Evolutionary conservation across 257 asterid genomes (phyloP).

Genomic region (Ocimum tenuiflorum): DNA sequence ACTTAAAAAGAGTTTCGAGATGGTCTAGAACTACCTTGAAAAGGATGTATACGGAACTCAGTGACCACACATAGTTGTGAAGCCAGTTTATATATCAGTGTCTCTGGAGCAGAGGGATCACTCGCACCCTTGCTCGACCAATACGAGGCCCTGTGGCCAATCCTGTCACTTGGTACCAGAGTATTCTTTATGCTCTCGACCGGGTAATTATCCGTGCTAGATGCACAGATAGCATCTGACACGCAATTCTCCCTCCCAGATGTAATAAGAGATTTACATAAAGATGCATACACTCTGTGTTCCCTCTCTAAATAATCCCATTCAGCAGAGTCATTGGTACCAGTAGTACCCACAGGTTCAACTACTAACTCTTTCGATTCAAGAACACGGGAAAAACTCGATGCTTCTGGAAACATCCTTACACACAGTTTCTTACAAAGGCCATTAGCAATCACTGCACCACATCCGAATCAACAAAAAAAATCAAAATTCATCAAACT

Average conservation of each 20-base stretch:
- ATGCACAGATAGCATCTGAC: slow-evolving; percentile 56
- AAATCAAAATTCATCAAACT: background rate
- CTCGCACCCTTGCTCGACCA: slow-evolving; percentile 78
- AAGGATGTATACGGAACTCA: slow-evolving; percentile 70
- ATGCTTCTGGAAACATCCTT: slow-evolving; percentile 48
- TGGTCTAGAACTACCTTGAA: slow-evolving; percentile 47
- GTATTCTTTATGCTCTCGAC: slow-evolving; percentile 69
- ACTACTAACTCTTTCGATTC: slow-evolving; percentile 23
- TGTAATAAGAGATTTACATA: slow-evolving; percentile 36
- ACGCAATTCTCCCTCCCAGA: slow-evolving; percentile 39
- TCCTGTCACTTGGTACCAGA: slow-evolving; percentile 40
- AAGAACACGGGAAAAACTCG: slow-evolving; percentile 28
- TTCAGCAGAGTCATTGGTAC: slow-evolving; percentile 22
- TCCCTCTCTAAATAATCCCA: slow-evolving; percentile 38
- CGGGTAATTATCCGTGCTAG: slow-evolving; percentile 75
- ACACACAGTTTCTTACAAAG: slow-evolving; percentile 57
- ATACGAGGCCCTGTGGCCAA: slow-evolving; percentile 55
- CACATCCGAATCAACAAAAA: background rate
- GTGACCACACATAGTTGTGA: slow-evolving; percentile 52
- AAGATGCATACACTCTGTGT: slow-evolving; percentile 50
- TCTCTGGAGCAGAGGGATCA: slow-evolving; percentile 51
- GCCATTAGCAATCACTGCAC: slow-evolving; percentile 60
- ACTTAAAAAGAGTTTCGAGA: background rate
- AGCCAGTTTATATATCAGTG: slow-evolving; percentile 47
- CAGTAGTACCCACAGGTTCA: slow-evolving; percentile 23